These are phyloP conservation scores for Strobilomyces dryophilus DNA, from an alignment of 768 basidiomycete species.

Conservation along the genomic window DNA sequence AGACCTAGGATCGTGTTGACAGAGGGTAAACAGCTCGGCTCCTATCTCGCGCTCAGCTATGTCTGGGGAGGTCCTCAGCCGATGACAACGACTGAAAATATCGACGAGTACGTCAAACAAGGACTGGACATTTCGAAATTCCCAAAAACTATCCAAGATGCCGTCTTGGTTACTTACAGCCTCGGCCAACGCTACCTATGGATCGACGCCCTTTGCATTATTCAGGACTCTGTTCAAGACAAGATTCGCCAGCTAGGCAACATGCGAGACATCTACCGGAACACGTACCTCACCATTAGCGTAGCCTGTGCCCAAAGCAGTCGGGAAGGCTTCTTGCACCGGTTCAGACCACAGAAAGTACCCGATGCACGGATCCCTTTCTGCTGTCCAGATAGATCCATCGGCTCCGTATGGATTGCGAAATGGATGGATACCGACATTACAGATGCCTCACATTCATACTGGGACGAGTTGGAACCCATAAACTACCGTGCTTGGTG, in stretches of 20 bases:
- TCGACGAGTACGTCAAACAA: background rate
- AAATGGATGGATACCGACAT: background rate
- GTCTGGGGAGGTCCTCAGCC: slow-evolving; percentile 1
- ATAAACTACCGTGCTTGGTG: slow-evolving; percentile 1
- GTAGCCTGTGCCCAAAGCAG: background rate
- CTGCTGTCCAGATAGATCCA: background rate
- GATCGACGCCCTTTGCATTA: slow-evolving; percentile 2
- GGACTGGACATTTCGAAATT: background rate
- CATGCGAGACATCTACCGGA: background rate
- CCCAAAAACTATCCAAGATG: background rate
- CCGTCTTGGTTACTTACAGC: background rate
- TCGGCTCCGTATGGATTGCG: slow-evolving; percentile 1
- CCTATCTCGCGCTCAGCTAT: background rate
- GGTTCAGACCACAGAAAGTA: background rate
- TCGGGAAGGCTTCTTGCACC: background rate
- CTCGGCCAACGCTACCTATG: background rate
- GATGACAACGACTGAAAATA: background rate
- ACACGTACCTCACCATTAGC: background rate
- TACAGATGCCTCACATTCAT: background rate
- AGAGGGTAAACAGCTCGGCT: background rate
- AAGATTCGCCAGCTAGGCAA: background rate
- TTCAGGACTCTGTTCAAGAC: slow-evolving; percentile 1
- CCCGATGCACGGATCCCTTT: background rate
- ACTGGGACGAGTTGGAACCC: slow-evolving; percentile 1
- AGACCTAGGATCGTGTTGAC: background rate